Conservation (phyloP, 176 grass and related monocot species). For the Alopecurus myosuroides region DNA sequence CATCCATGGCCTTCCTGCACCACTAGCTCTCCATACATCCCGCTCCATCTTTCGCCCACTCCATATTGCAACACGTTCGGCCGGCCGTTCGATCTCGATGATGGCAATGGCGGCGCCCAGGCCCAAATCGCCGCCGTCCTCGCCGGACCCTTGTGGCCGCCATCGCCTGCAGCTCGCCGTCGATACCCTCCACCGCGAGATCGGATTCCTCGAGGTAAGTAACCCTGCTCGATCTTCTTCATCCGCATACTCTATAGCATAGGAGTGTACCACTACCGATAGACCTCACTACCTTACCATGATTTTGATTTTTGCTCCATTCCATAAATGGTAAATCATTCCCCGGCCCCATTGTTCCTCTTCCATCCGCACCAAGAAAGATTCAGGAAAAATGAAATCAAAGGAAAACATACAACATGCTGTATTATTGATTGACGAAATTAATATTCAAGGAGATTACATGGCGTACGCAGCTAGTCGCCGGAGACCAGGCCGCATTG, state of each 20-base stretch:
- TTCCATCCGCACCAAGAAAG: not conserved
- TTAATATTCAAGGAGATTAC: not conserved
- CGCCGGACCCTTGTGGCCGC: slow-evolving; percentile 50
- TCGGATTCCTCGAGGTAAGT: slow-evolving; percentile 52
- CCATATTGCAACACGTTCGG: not conserved
- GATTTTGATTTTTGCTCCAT: not conserved
- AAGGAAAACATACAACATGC: not conserved
- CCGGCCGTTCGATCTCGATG: not conserved
- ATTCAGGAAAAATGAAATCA: not conserved
- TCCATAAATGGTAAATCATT: not conserved
- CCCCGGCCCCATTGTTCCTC: not conserved
- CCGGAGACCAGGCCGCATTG: not conserved
- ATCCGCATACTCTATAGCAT: not conserved
- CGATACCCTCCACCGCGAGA: slow-evolving; percentile 53
- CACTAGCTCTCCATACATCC: not conserved
- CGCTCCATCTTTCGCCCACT: not conserved
- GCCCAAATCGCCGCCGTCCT: slow-evolving; percentile 54
- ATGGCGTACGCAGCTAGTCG: not conserved
- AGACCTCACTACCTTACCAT: not conserved
- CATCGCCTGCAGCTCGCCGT: slow-evolving; percentile 58
- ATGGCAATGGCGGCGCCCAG: slow-evolving; percentile 12
- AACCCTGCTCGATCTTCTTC: not conserved
- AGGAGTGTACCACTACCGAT: not conserved
- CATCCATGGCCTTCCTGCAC: not conserved
- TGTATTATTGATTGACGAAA: not conserved